A percentile compares a stretch with the other conserved stretches of the same genome.
phyloP scores from a whole-genome alignment of 352 stramenopile genomes.

The Blastocystis hominis region DNA sequence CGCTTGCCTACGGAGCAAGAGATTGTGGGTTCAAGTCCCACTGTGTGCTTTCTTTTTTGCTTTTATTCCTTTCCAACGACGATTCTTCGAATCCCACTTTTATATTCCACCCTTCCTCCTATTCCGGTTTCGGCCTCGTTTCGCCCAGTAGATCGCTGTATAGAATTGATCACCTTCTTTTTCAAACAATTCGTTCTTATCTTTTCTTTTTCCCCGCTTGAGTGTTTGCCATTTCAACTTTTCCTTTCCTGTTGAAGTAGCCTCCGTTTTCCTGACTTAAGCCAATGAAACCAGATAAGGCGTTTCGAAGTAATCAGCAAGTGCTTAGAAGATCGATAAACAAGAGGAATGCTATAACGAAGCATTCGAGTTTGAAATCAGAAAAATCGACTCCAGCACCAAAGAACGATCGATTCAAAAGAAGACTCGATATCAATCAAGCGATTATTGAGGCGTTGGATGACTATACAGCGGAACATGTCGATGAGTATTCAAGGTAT shows the following conservation, averaged over 20 bases:
- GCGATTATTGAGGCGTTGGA: constrained; percentile 19
- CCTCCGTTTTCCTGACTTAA: background rate
- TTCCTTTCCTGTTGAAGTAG: background rate
- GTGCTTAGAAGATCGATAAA: background rate
- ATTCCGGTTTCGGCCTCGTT: background rate
- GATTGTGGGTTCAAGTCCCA: constrained; percentile 2
- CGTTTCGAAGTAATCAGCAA: background rate
- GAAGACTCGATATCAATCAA: background rate
- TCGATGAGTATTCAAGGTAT: background rate
- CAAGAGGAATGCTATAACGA: background rate
- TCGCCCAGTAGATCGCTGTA: background rate
- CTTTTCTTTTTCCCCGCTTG: background rate
- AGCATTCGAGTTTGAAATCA: background rate
- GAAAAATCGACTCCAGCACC: background rate
- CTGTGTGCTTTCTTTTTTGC: background rate
- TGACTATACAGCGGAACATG: constrained; percentile 7
- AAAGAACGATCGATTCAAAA: background rate
- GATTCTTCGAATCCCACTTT: background rate
- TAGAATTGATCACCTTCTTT: background rate
- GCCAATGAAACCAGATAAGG: background rate
- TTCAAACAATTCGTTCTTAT: background rate
- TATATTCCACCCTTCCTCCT: background rate
- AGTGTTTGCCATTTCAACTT: background rate
- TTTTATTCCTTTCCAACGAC: background rate
- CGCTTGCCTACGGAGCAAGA: constrained; percentile 49